Percentiles rank a stretch among this genome's conserved stretches.
Evolutionary conservation across 1,284 basidiomycete genomes (phyloP).

Genomic region (Sanguinoderma infundibulare): DNA sequence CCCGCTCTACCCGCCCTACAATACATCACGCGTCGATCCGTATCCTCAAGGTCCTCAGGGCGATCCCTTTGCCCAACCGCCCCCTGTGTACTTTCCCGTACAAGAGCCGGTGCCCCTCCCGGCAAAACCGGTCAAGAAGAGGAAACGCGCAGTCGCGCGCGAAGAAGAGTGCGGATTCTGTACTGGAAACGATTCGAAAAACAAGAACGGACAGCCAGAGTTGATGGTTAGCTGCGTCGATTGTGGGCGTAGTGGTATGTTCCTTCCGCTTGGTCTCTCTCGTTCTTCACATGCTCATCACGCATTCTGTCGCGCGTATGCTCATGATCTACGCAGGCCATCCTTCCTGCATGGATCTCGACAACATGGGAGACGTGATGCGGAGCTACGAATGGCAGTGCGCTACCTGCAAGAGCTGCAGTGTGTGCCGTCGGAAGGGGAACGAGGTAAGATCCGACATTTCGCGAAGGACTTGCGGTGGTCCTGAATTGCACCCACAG

Average conservation of each 20-base stretch:
- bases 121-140: constrained; percentile 44
- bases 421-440: constrained; percentile 84
- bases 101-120: constrained; percentile 40
- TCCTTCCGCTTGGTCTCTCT: constrained; percentile 3
- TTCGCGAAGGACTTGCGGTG: not conserved
- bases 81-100: constrained; percentile 53
- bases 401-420: constrained; percentile 93
- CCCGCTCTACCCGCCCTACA: constrained; percentile 19
- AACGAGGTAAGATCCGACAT: constrained; percentile 76
- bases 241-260: constrained; percentile 66
- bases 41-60: constrained; percentile 78
- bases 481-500: constrained; percentile 46
- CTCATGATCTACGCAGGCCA: constrained; percentile 57
- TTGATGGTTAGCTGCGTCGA: constrained; percentile 72
- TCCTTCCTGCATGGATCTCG: constrained; percentile 74
- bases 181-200: constrained; percentile 59
- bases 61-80: constrained; percentile 74
- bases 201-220: constrained; percentile 60
- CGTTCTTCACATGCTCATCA: constrained; percentile 11
- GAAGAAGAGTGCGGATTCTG: constrained; percentile 75
- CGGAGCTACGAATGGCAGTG: constrained; percentile 87
- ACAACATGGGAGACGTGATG: constrained; percentile 55
- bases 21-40: constrained; percentile 34
- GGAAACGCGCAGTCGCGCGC: constrained; percentile 54
- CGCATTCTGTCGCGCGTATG: constrained; percentile 7